These are phyloP conservation scores for Cercospora beticola DNA, from an alignment of 2,329 filamentous ascomycete species.

Conservation along the genomic window DNA sequence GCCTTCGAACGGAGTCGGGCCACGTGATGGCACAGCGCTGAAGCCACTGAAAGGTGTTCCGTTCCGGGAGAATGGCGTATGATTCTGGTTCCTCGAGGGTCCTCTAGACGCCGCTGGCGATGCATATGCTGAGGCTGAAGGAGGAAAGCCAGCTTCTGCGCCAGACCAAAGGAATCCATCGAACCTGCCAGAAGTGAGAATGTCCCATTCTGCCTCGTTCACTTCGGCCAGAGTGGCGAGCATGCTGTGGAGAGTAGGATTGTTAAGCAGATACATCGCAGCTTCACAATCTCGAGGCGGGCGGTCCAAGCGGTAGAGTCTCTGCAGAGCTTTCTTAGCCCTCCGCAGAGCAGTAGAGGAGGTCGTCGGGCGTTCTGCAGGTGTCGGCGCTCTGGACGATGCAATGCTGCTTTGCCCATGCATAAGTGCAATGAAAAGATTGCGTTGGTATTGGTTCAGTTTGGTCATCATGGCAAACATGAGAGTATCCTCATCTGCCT, in stretches of 20 bases:
- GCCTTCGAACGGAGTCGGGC: slow-evolving; percentile 52
- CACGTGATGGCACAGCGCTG: slow-evolving; percentile 49
- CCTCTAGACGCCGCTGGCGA: slow-evolving; percentile 33
- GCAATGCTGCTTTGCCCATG: slow-evolving; percentile 55
- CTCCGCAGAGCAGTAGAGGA: slow-evolving; percentile 69
- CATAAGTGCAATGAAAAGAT: slow-evolving; percentile 78
- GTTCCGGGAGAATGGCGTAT: slow-evolving; percentile 46
- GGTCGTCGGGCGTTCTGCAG: slow-evolving; percentile 42
- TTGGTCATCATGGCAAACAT: slow-evolving; percentile 92
- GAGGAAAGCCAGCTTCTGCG: slow-evolving; percentile 60
- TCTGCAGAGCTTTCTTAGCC: slow-evolving; percentile 75
- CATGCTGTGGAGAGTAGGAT: slow-evolving; percentile 78
- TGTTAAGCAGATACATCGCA: slow-evolving; percentile 80
- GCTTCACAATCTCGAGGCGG: slow-evolving; percentile 81
- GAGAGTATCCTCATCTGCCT: slow-evolving; percentile 90
- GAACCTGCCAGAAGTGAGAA: slow-evolving; percentile 87
- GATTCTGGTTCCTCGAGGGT: slow-evolving; percentile 45
- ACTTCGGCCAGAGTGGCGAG: slow-evolving; percentile 85
- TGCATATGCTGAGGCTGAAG: slow-evolving; percentile 33
- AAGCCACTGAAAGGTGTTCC: slow-evolving; percentile 59
- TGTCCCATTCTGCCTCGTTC: slow-evolving; percentile 92
- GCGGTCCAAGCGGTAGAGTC: slow-evolving; percentile 73
- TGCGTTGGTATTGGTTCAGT: slow-evolving; percentile 71
- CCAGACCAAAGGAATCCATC: slow-evolving; percentile 95
- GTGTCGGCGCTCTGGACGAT: slow-evolving; percentile 66